Percentiles rank a stretch among this genome's conserved stretches.
Evolutionary conservation across 768 basidiomycete genomes (phyloP).

Genomic region (Tricholoma sp.): DNA sequence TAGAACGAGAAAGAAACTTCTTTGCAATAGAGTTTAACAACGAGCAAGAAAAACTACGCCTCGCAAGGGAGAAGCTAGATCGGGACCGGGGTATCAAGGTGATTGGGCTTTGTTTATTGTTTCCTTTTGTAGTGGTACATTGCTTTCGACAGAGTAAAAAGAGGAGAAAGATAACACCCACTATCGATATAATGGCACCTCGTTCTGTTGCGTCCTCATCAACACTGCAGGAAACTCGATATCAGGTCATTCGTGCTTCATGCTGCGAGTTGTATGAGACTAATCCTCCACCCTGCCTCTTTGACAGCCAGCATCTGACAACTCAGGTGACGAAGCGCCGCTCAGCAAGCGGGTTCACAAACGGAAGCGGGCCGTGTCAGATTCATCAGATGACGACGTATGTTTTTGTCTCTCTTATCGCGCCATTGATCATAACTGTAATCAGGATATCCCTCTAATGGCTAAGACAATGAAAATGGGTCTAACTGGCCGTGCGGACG

Average conservation of each 20-base stretch:
- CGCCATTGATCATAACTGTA: not conserved
- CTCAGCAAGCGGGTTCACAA: not conserved
- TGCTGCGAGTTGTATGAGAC: not conserved
- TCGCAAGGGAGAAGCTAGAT: conserved; percentile 16
- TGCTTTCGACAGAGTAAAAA: not conserved
- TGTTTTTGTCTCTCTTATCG: not conserved
- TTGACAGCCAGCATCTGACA: not conserved
- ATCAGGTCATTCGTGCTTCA: not conserved
- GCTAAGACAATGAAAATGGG: not conserved
- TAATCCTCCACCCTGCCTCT: not conserved
- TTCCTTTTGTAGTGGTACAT: not conserved
- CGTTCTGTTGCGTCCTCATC: not conserved
- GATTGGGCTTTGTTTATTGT: not conserved
- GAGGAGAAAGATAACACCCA: not conserved
- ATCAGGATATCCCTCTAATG: not conserved
- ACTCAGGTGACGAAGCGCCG: not conserved
- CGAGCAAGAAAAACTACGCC: conserved; percentile 14
- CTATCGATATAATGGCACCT: not conserved
- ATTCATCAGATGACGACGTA: conserved; percentile 1
- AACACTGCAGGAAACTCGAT: not conserved
- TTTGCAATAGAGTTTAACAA: conserved; percentile 28
- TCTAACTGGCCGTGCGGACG: not conserved
- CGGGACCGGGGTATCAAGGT: conserved; percentile 12
- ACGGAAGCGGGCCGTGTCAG: not conserved
- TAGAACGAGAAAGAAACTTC: conserved; percentile 33